Base-by-base conservation (phyloP, 768 basidiomycete genomes). In the Tricholoma sp. region DNA sequence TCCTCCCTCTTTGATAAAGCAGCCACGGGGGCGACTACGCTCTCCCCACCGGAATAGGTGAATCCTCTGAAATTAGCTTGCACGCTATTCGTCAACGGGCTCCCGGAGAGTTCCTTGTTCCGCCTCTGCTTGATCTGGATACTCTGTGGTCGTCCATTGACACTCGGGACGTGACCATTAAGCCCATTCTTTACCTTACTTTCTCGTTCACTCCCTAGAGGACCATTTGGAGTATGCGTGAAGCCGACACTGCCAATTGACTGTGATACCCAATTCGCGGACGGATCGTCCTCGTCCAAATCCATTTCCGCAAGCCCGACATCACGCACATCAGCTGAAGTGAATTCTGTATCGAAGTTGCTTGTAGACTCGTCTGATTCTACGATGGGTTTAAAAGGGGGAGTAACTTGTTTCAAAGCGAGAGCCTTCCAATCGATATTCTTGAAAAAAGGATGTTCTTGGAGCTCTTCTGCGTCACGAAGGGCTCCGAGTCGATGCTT, bases 331-430 rank as follows among this genome's bases (percentile, higher is more conserved):
- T 96, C 89, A n/a, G 92, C 89, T 24, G 85, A 81, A 4, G 97
- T 99, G 73, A 99, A 99, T 73, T 98, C 94, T 29, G 94, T 92
- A 69, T 99, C 97, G 67, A 99, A 99, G 76, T 98, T 98, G 61
- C 86, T 86, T n/a, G 93, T 94, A 13, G 89, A 93, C 72, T 99
- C 97, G 76, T 99, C 97, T 15, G 93, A 96, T 72, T 98, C 95
- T 60, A 99, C 97, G 58, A 89, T 80, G 20, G 97, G 97, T 69
- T 98, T 98, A 80, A 98, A 99, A 1, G 97, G 97, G 3, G 97
- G 96, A 0, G 94, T 92, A 45, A 94, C 85, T 67, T 96, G 90
- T 67, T 96, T 95, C 60, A 77, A 79, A 20, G 86, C 83, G 37
- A 99, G 81, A 0, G 91, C 88, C 28, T 79, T 75, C 96, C 97